Evolutionary conservation across 208 protist genomes (phyloP), one percentile per base, ranked within the genome.

Genomic region (Histomonas meleagridis): DNA sequence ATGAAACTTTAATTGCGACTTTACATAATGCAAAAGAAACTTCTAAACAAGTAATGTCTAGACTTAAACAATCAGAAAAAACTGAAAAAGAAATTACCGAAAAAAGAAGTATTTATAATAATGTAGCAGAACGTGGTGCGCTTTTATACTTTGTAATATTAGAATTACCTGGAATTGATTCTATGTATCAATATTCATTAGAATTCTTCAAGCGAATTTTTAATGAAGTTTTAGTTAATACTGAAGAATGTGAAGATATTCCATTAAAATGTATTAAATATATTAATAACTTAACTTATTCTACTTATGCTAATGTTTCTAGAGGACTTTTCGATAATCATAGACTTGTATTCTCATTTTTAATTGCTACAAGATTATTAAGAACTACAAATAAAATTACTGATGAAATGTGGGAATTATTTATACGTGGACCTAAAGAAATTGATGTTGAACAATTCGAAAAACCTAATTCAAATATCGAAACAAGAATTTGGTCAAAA

Each of bases 261-360:
- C 92, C 93, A 35, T 92, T 93, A 16, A 95, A 97, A 92, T 95
- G 98, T 28, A 49, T 93, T 5, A 93, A 93, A 35, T 95, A 98
- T 35, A 96, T 97, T 90, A 92, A 92, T 21, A 93, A 93, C 92
- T 92, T 98, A 48, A 98, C 98, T 5, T 92, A 94, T 38, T 94
- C 95, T 28, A 92, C 97, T 57, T 99, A 98, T 94, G 94, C 93
- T 43, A 97, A 98, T 93, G 96, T 99, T 69, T 98, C 96, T 94
- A 95, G 97, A 65, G 97, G 97, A 21, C 95, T 99, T 1, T 99
- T 99, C 94, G 98, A 98, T 93, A 97, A 96, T 94, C 97, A 99
- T 94, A 98, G 98, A 95, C 94, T 97, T n/a, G 95, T 97, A 79
- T 98, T 97, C 91, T 96, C 96, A n/a, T 97, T 97, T 69, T 93